Percentiles rank a stretch among this genome's conserved stretches.
These are phyloP conservation scores for Colletotrichum sublineola DNA, from an alignment of 2,329 filamentous ascomycete species.

Conservation along the genomic window DNA sequence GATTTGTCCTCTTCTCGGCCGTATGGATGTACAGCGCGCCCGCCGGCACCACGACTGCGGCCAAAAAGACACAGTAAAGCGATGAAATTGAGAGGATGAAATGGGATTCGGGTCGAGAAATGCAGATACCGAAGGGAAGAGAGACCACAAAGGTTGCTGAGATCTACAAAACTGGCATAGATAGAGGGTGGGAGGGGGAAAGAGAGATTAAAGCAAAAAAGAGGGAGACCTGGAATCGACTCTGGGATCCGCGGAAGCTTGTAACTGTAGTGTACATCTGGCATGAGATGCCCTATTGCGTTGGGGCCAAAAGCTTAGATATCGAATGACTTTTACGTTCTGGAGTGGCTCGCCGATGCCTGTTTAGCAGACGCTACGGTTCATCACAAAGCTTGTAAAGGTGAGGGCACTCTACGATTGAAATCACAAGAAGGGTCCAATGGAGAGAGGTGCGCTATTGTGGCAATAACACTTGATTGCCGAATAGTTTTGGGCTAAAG, in stretches of 20 bases:
- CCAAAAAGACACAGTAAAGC: slow-evolving; percentile 64
- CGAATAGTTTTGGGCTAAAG: no score
- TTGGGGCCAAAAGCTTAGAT: slow-evolving; percentile 31
- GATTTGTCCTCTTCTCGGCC: slow-evolving; percentile 87
- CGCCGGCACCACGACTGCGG: slow-evolving; percentile 48
- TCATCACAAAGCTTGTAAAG: background rate
- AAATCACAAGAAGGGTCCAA: background rate
- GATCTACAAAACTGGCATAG: slow-evolving; percentile 17
- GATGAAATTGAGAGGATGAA: background rate
- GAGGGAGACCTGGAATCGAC: slow-evolving; percentile 12
- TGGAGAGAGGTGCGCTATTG: background rate
- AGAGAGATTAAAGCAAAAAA: background rate
- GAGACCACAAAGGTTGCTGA: background rate
- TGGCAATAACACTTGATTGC: background rate
- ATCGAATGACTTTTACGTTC: slow-evolving; percentile 40
- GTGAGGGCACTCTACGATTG: background rate
- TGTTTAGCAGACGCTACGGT: no score
- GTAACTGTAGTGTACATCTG: slow-evolving; percentile 42
- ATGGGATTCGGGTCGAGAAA: background rate
- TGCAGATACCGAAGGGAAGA: background rate
- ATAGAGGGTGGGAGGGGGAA: background rate
- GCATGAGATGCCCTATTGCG: slow-evolving; percentile 18
- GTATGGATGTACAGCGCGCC: slow-evolving; percentile 85
- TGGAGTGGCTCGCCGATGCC: background rate
- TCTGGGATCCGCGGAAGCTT: slow-evolving; percentile 12